Base-by-base conservation (phyloP, 441 rosid species). In the Jatropha podagrica region DNA sequence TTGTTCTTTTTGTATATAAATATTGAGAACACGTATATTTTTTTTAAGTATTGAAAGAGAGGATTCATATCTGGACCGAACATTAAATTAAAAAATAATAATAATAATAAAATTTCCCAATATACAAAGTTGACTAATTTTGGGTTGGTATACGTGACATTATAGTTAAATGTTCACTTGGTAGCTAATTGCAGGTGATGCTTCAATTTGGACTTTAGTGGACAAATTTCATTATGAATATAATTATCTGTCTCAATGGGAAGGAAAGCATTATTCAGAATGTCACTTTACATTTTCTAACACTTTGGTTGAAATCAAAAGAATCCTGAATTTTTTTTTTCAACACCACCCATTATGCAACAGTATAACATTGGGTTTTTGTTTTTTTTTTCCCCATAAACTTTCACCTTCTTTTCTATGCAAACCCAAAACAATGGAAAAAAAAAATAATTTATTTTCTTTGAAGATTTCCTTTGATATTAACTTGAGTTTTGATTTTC, bases 341-440 rank as follows among this genome's bases (percentile, higher is more conserved):
- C 76, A 64, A 64, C 76, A 65, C 70, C 76, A 73, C 69, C 66
- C 62, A 73, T 73, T 37, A 20, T 61, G 64, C 52, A 73, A 40
- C 37, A 64, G 0, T 32, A 32, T 32, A 32, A 32, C 32, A 23
- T 23, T 23, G 23, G 23, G 23, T 23, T 23, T 32, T 32, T 32
- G 32, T 32, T 32, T 32, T 32, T 27, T 2, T 32, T 32, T 32
- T 32, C 2, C 32, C 32, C 1, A 32, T 32, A 32, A 32, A 32
- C 32, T 32, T 32, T 32, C 32, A 32, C 32, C 32, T 1, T 32
- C 32, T 32, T 32, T 32, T 32, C 32, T 32, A 32, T 32, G 32
- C 32, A 32, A 32, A 32, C 32, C 32, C 32, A 32, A 32, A 1
- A 32, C 32, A 32, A 32, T 32, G 32, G 2, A 32, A 32, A 32